A percentile compares a stretch with the other conserved stretches of the same genome.
Evolutionary conservation across 192 early-diverging fungal genomes (phyloP).

Genomic region (Coemansia biformis): DNA sequence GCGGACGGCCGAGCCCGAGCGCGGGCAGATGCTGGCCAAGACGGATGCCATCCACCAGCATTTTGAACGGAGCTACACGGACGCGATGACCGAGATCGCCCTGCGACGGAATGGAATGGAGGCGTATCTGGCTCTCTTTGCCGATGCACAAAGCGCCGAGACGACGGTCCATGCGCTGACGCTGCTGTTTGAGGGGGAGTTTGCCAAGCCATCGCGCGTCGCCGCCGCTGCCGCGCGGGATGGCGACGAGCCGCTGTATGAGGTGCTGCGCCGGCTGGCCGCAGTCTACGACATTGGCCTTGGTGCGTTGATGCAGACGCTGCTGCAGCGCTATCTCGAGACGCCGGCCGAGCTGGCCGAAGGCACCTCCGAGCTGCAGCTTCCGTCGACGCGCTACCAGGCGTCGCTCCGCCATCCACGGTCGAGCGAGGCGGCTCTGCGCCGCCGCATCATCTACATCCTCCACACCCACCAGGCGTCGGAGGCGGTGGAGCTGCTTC

Average conservation of each 20-base stretch:
- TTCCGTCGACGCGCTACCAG: conserved; percentile 39
- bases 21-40: too few relatives aligned
- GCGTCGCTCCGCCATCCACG: conserved; percentile 16
- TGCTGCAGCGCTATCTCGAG: conserved; percentile 31
- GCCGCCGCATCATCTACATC: conserved; percentile 53
- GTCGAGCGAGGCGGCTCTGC: conserved; percentile 41
- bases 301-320: conserved; percentile 17
- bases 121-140: too few relatives aligned
- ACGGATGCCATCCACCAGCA: too few relatives aligned
- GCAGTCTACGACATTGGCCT: conserved; percentile 34
- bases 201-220: too few relatives aligned
- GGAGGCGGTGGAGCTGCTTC: conserved; percentile 40
- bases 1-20: too few relatives aligned
- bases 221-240: conserved; percentile 1
- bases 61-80: too few relatives aligned
- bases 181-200: too few relatives aligned
- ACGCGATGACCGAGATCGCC: too few relatives aligned
- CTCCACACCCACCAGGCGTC: conserved; percentile 34
- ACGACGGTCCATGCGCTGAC: too few relatives aligned
- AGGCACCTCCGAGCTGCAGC: conserved; percentile 8
- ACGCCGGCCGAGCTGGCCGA: conserved; percentile 10
- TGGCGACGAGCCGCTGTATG: conserved; percentile 13
- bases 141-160: too few relatives aligned
- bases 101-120: too few relatives aligned
- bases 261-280: conserved; percentile 23